phyloP scores from a whole-genome alignment of 768 basidiomycete species.

The Termitomyces sp. region DNA sequence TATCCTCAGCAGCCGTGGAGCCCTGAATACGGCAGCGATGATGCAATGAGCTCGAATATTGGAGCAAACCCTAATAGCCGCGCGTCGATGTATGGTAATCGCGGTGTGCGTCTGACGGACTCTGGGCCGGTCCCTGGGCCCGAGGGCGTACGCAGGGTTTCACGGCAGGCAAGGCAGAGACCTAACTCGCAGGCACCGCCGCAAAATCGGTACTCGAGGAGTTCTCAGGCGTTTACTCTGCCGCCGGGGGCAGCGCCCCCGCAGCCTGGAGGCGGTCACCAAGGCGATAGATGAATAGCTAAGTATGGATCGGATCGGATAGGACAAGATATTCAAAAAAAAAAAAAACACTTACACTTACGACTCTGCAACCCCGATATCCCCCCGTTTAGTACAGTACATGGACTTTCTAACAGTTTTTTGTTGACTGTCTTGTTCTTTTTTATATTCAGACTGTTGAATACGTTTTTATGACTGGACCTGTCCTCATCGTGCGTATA shows the following conservation, averaged over 20 bases:
- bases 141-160: constrained; percentile 78
- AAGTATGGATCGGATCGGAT: not conserved
- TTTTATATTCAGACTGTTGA: not conserved
- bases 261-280: not conserved
- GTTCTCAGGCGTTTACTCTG: constrained; percentile 11
- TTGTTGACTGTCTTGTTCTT: not conserved
- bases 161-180: constrained; percentile 57
- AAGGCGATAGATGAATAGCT: not conserved
- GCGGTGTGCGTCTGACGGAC: constrained; percentile 81
- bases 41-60: constrained; percentile 28
- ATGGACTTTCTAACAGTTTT: constrained; percentile 1
- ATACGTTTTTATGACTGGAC: not conserved
- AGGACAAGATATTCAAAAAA: not conserved
- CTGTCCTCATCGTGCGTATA: not conserved
- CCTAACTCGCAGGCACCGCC: constrained; percentile 58
- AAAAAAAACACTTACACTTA: not conserved
- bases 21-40: constrained; percentile 31
- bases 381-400: not conserved
- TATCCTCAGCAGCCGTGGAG: constrained; percentile 22
- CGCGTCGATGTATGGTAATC: constrained; percentile 31
- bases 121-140: constrained; percentile 79
- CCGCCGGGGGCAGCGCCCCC: constrained; percentile 5
- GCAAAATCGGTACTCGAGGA: constrained; percentile 24
- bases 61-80: constrained; percentile 33
- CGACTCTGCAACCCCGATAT: not conserved